Evolutionary conservation across 345 rosid species (phyloP).

Genomic region (Heritiera littoralis): DNA sequence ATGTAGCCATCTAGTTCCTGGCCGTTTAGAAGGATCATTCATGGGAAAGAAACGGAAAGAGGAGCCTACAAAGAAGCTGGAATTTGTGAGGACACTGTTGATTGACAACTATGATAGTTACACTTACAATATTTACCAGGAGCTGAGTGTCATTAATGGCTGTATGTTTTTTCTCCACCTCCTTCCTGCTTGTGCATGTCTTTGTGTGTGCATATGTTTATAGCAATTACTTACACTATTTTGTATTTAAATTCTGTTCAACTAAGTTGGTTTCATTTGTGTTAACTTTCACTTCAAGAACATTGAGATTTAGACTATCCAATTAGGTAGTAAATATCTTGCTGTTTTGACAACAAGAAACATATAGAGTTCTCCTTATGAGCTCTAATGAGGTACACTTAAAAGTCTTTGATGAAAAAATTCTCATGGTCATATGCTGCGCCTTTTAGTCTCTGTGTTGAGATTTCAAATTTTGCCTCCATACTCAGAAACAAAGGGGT

Average conservation of each 20-base stretch:
- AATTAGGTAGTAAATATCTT: neutral
- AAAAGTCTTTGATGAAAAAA: neutral
- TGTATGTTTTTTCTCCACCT: slow-evolving; percentile 40
- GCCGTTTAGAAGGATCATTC: slow-evolving; percentile 56
- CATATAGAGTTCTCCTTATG: neutral
- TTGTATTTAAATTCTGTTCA: neutral
- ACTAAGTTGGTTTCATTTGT: slow-evolving; percentile 3
- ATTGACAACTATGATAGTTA: slow-evolving; percentile 97
- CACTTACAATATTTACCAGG: slow-evolving; percentile 88
- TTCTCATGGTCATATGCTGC: neutral
- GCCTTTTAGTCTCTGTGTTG: neutral
- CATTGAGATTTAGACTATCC: neutral
- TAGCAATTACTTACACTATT: neutral
- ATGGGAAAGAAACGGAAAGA: slow-evolving; percentile 40
- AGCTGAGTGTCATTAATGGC: slow-evolving; percentile 81
- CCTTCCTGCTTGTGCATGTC: neutral
- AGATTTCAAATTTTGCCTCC: neutral
- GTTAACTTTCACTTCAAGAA: neutral
- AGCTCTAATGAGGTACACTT: neutral
- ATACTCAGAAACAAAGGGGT: neutral
- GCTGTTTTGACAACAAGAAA: neutral
- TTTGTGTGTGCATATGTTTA: neutral
- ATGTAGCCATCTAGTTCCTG: slow-evolving; percentile 47
- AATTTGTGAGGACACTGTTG: slow-evolving; percentile 77
- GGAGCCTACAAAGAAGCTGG: slow-evolving; percentile 51